These are phyloP conservation scores for Plectranthus barbatus DNA, from an alignment of 257 asterid species.

Conservation along the genomic window DNA sequence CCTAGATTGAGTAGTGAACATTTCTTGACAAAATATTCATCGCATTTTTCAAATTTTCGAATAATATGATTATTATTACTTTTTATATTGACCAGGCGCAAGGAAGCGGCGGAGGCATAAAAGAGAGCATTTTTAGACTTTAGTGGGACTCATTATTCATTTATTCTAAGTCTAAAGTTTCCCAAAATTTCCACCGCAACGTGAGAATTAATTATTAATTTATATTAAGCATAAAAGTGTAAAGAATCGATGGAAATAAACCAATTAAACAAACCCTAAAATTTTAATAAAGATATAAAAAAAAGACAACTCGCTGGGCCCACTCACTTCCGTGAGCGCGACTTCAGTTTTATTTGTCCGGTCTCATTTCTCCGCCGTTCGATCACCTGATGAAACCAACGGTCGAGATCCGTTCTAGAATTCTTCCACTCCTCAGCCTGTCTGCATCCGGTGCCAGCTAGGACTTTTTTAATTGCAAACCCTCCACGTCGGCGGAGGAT, in stretches of 20 bases:
- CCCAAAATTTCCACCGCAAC: conserved; percentile 23
- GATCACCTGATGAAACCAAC: conserved; percentile 5
- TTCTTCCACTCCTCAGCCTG: conserved; percentile 27
- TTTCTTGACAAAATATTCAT: too few species aligned
- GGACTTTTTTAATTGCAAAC: conserved; percentile 30
- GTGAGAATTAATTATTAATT: conserved; percentile 48
- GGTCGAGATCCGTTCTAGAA: conserved; percentile 19
- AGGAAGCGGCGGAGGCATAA: conserved; percentile 15
- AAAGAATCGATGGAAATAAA: neutral
- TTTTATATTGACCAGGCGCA: conserved; percentile 7
- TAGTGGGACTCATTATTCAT: conserved; percentile 24
- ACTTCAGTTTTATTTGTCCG: conserved; percentile 21
- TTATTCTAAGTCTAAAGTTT: neutral
- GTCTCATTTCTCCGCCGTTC: conserved; percentile 22
- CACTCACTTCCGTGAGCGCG: conserved; percentile 57
- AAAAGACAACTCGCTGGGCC: conserved; percentile 22
- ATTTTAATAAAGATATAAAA: neutral
- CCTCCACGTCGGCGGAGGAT: conserved; percentile 45
- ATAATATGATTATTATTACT: too few species aligned
- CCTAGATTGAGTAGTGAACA: too few species aligned
- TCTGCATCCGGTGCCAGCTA: conserved; percentile 48
- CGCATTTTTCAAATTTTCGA: too few species aligned
- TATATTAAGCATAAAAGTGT: neutral
- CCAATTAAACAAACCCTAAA: neutral
- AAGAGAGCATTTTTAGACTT: conserved; percentile 5